phyloP scores from a whole-genome alignment of 768 basidiomycete genomes.

The Holtermannia corniformis region DNA sequence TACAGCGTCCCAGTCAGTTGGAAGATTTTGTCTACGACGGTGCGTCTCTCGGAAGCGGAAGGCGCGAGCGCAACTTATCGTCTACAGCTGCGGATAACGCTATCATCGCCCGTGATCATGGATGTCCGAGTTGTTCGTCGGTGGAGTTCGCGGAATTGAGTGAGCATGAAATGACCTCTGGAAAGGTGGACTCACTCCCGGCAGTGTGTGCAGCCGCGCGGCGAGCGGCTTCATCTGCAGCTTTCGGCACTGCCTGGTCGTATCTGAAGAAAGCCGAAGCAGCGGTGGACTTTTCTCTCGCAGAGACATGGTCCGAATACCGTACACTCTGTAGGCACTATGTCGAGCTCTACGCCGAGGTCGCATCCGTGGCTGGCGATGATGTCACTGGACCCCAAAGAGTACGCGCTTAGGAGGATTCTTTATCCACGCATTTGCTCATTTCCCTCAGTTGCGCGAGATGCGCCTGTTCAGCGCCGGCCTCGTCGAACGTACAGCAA shows the following conservation, averaged over 20 bases:
- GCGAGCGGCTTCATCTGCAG: conserved; percentile 7
- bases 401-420: no score
- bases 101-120: background rate
- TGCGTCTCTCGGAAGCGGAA: no score
- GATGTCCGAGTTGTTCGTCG: background rate
- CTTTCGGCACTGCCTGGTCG: conserved; percentile 3
- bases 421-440: no score
- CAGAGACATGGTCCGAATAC: background rate
- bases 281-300: background rate
- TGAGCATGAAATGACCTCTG: no score
- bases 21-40: conserved; percentile 19
- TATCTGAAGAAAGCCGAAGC: conserved; percentile 6
- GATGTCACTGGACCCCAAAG: no score
- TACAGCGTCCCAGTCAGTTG: conserved; percentile 2
- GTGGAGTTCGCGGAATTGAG: background rate
- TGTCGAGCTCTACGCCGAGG: background rate
- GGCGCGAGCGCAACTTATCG: no score
- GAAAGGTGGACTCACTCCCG: no score
- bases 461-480: background rate
- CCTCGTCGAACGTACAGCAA: background rate
- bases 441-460: no score
- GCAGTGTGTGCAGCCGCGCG: background rate
- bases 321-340: conserved; percentile 1
- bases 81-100: background rate
- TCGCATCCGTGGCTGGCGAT: background rate